Evolutionary conservation across 169 alveolate genomes (phyloP).

Genomic region (Haemoproteus tartakovskyi): DNA sequence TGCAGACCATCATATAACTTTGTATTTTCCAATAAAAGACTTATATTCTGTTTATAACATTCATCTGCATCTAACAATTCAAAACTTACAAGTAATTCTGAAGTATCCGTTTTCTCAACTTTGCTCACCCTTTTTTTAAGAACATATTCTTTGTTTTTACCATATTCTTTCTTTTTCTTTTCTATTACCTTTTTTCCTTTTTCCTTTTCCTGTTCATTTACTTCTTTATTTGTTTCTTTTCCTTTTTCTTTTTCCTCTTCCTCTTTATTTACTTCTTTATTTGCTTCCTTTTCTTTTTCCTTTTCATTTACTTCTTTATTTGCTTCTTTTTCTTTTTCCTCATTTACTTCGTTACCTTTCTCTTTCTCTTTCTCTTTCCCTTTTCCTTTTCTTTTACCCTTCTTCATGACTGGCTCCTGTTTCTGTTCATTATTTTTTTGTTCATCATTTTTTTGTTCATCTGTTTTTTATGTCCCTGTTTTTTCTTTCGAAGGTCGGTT

Average conservation of each 20-base stretch:
- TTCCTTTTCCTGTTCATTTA: neutral
- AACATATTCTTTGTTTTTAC: no score
- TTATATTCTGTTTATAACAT: slow-evolving; percentile 22
- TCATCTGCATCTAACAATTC: slow-evolving; percentile 48
- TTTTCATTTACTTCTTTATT: no score
- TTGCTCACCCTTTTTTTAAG: no score
- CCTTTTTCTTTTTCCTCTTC: neutral
- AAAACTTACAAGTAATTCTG: slow-evolving; percentile 18
- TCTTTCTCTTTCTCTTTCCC: neutral
- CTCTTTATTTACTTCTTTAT: neutral
- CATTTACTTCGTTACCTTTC: neutral
- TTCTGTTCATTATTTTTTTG: neutral
- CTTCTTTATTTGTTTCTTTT: neutral
- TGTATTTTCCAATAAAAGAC: slow-evolving; percentile 11
- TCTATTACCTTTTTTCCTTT: neutral
- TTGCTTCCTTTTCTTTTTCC: neutral
- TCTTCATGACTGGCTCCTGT: neutral
- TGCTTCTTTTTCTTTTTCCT: no score
- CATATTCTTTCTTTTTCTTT: slow-evolving; percentile 3
- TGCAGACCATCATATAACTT: slow-evolving; percentile 15
- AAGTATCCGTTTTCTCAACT: no score
- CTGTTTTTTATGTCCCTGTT: no score
- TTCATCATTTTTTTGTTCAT: neutral
- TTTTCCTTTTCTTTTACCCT: neutral
- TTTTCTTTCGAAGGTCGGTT: no score